phyloP scores from a whole-genome alignment of 2,329 filamentous ascomycete genomes.

The Ilyonectria mors-panacis region DNA sequence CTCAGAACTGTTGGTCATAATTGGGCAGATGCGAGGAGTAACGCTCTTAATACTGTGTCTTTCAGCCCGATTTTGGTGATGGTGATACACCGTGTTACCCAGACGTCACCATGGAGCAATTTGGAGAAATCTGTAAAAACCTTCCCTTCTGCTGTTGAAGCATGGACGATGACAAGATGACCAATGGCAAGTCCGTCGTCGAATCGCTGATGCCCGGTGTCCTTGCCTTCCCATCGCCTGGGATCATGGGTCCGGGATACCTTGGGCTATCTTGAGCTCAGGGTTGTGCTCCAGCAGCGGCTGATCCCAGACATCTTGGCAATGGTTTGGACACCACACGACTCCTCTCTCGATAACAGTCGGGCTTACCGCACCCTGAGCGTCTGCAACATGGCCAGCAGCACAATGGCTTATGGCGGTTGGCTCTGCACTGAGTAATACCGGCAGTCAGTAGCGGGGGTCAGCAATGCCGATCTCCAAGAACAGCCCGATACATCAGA shows the following conservation, averaged over 20 bases:
- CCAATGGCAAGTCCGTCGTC: background rate
- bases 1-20: background rate
- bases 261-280: background rate
- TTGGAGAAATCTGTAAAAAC: background rate
- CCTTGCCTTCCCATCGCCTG: background rate
- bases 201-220: background rate
- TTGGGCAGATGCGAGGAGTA: background rate
- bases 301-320: background rate
- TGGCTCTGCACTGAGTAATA: background rate
- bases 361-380: background rate
- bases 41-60: background rate
- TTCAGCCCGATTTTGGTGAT: background rate
- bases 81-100: background rate
- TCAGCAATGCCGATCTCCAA: slow-evolving; percentile 7
- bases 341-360: background rate
- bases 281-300: background rate
- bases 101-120: background rate
- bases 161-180: background rate
- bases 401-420: background rate
- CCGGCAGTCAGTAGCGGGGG: background rate
- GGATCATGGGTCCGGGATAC: background rate
- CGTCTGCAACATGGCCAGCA: background rate
- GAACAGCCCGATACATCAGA: slow-evolving; percentile 6
- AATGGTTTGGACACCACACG: too few relatives aligned
- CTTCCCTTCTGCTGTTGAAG: background rate